Conservation (phyloP, 2,329 filamentous ascomycete genomes). For the Orbilia javanica region DNA sequence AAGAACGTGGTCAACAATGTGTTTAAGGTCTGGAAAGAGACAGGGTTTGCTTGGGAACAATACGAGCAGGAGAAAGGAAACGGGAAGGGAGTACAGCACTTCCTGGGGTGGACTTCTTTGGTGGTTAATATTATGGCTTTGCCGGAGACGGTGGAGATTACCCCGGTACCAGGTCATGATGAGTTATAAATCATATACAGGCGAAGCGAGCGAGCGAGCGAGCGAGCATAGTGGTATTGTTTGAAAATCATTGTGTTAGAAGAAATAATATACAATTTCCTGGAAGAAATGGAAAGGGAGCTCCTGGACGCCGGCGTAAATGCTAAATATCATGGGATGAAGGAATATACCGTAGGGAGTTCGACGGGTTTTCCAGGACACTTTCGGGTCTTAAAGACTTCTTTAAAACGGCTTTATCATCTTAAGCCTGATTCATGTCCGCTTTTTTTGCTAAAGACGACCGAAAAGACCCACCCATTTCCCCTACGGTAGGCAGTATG, state of each 20-base stretch:
- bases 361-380: too few relatives aligned
- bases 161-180: constrained; percentile 67
- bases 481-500: background rate
- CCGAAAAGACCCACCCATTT: too few relatives aligned
- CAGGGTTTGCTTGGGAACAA: constrained; percentile 98
- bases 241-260: background rate
- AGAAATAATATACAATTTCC: constrained; percentile 1
- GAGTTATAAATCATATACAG: constrained; percentile 66
- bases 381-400: too few relatives aligned
- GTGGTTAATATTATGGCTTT: constrained; percentile 98
- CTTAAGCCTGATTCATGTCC: too few relatives aligned
- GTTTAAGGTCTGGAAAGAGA: constrained; percentile 86
- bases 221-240: background rate
- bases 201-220: background rate
- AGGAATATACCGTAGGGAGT: too few relatives aligned
- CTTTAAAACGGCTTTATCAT: too few relatives aligned
- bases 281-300: background rate
- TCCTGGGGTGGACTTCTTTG: constrained; percentile 98
- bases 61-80: constrained; percentile 93
- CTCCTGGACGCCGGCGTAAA: constrained; percentile 29
- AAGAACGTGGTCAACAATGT: constrained; percentile 90
- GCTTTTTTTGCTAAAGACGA: too few relatives aligned
- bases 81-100: constrained; percentile 97
- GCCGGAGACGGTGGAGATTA: constrained; percentile 71
- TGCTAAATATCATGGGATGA: background rate